Base-by-base conservation (phyloP, 2,329 filamentous ascomycete genomes). In the Xylaria sp. region DNA sequence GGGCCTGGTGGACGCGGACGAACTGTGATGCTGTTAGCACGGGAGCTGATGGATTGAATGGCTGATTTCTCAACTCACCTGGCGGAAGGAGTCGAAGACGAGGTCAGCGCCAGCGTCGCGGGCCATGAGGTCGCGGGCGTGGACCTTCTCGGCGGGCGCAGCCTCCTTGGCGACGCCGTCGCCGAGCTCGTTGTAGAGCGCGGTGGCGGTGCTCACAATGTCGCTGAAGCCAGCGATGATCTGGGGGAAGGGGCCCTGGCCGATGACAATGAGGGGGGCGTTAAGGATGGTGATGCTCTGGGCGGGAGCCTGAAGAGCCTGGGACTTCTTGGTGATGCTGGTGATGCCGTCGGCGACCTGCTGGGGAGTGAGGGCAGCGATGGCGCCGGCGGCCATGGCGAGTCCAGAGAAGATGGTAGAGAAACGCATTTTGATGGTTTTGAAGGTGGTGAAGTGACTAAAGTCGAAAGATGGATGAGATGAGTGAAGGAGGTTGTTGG, bases 351-450 rank as follows among this genome's bases (percentile, higher is more conserved):
- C 57, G 13, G 62, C 55, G 47, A 64, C 56, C 46, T 64, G 59
- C 52, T 60, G 54, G 34, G 59, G 49, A 34, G 52, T 60, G 6
- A 44, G 35, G 2, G 53, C 53, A 5, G 54, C 57, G 48, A 62
- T 54, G 47, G 62, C 59, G 13, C 49, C 37, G 39, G 52, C 34
- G 42, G 53, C 57, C 60, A 64, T 52, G 53, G 60, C 53, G 44
- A 60, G 18, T 9, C 59, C 62, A 3, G 59, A 7, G 47, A 64
- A 60, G 55, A 62, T 50, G 44, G 62, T 60, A 10, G 59, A 58
- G 59, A 64, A 64, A 19, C 42, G 62, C 62, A 64, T 64, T 18
- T 58, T 64, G 52, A 59, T n/a, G 13, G 49, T 13, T 19, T 16
- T 9, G 8, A 10, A 19, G 16, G 47, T 10, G 47, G 16, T 23